Evolutionary conservation across 2,329 filamentous ascomycete genomes (phyloP), one percentile per base, ranked within the genome.

Genomic region (Pseudocercospora crystallina): DNA sequence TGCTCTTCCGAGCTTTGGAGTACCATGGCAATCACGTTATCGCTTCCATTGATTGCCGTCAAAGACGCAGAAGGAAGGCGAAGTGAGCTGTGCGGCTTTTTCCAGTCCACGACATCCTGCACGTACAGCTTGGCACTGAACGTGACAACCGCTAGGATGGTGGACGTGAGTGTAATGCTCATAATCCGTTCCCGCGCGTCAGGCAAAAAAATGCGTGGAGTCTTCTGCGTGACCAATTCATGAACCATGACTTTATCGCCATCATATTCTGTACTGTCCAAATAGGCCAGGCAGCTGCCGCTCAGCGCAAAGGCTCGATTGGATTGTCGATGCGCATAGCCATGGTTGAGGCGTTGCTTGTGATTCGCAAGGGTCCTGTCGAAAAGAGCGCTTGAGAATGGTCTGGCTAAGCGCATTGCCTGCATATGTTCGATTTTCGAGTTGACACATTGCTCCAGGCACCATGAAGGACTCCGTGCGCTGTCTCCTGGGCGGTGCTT

Each of bases 181-280:
- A 40, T 56, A 36, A 61, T 51, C 5, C 36, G 43, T 26, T 59
- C 58, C 15, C 58, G 43, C 8, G 48, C 58, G 17, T 47, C 54
- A 26, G 46, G 17, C 53, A 47, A 9, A 14, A 46, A 8, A 52
- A 26, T 7, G 15, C 46, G 4, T 26, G 39, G 5, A 26, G 10
- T 11, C 29, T 9, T 8, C 44, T 11, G 42, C 8, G 39, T 35
- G 11, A 51, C 9, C 12, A 61, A 48, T n/a, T 61, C 39, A 9
- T 38, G 56, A 9, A 61, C 31, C 5, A 58, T 38, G 12, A 61
- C 43, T 2, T 15, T 37, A 12, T 51, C 44, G 20, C 51, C 35
- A n/a, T 47, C 43, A 8, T 20, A 20, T 29, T 8, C 12, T 15
- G 38, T 11, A 29, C 37, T 48, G 29, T 50, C 44, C 8, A 59